Evolutionary conservation across 306 rosid species (phyloP).

Genomic region (Cotoneaster glaucophyllus): DNA sequence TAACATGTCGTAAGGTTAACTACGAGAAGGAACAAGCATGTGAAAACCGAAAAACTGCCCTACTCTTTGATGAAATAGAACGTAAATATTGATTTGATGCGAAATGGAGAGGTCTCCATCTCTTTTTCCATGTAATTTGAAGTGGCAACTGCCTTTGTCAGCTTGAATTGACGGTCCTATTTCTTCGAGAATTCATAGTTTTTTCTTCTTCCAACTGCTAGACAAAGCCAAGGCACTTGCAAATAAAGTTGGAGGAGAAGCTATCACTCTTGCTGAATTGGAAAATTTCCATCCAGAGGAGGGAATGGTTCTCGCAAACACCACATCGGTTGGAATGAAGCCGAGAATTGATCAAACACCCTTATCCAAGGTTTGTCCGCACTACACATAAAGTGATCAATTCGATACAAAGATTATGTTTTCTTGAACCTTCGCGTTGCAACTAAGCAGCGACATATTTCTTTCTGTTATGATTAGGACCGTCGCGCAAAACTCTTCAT

Average conservation of each 20-base stretch:
- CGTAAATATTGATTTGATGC: too few species aligned
- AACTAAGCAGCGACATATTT: not conserved
- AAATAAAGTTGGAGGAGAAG: slow-evolving; percentile 47
- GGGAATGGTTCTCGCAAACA: slow-evolving; percentile 55
- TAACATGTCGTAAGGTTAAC: too few species aligned
- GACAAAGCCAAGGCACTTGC: slow-evolving; percentile 54
- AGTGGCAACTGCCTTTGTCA: not conserved
- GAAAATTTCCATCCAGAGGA: slow-evolving; percentile 48
- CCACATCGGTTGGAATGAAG: slow-evolving; percentile 59
- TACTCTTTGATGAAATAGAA: too few species aligned
- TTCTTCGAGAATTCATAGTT: not conserved
- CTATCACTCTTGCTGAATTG: slow-evolving; percentile 39
- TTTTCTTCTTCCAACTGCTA: slow-evolving; percentile 10
- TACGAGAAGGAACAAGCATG: too few species aligned
- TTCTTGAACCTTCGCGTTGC: not conserved
- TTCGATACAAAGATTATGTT: not conserved
- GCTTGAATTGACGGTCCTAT: not conserved
- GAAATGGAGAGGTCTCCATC: not conserved
- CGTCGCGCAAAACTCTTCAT: not conserved
- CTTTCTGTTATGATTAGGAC: not conserved
- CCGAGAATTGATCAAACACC: slow-evolving; percentile 38
- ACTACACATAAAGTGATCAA: not conserved
- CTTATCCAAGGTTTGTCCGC: slow-evolving; percentile 40
- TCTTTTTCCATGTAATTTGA: not conserved
- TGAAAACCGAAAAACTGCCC: too few species aligned